Base-by-base conservation (phyloP, 2,329 filamentous ascomycete species). In the Metarhizium sp. region DNA sequence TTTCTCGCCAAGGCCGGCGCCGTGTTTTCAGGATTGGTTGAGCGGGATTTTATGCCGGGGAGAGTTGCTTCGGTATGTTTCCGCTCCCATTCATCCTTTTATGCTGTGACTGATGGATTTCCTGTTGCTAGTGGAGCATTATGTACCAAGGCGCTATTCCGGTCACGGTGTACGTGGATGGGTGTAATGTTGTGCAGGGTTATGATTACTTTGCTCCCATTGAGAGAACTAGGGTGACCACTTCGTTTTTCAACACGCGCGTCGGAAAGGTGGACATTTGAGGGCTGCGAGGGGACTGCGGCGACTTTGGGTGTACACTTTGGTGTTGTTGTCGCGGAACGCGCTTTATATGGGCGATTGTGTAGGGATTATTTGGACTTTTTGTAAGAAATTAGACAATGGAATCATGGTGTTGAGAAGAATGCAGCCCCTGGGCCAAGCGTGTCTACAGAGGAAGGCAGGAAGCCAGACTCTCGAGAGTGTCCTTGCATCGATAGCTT, bases 71-170 rank as follows among this genome's bases (percentile, higher is more conserved):
- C 63, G 6, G 67, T 69, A 54, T 11, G 38, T 40, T 40, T 40
- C 5, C 42, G 4, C n/a, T 18, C 6, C 6, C 25, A 13, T 4
- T 3, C 45, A 30, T 8, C 2, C 11, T 4, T 32, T 30, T 2
- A 4, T 38, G 16, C 29, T 42, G 20, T 5, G 11, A 13, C 5
- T 40, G 38, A 5, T 16, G 11, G 13, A 36, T 13, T 36, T 40
- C 6, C n/a, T 40, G 29, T 48, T 32, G 10, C n/a, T n/a, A 71
- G 69, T 73, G 69, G 70, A 66, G 64, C 6, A 64, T 73, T 6
- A 65, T 73, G 63, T 73, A 71, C 46, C 64, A 66, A 34, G 64
- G 61, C 0, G 59, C 55, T 2, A 64, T 73, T 14, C 69, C 71
- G 0, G 69, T 72, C 0, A 72, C 69, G 0, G 63, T 71, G 0